Evolutionary conservation across 2,329 filamentous ascomycete species (phyloP).

Genomic region (Cladosporium sp.): DNA sequence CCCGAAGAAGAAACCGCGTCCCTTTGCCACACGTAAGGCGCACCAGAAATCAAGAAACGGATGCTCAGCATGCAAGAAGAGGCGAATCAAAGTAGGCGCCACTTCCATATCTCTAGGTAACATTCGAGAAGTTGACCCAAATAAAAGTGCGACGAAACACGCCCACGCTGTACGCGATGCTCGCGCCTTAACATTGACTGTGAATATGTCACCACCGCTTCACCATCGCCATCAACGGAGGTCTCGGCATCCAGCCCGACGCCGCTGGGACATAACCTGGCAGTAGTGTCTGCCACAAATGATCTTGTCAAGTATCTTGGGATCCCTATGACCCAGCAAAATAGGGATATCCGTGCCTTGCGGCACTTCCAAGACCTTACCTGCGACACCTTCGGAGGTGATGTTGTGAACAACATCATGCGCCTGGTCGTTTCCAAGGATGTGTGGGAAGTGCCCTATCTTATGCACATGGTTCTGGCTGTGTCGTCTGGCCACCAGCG

Average conservation of each 20-base stretch:
- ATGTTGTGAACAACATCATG: constrained; percentile 20
- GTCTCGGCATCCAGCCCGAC: background rate
- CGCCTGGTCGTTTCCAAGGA: constrained; percentile 20
- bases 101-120: background rate
- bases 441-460: constrained; percentile 24
- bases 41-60: constrained; percentile 22
- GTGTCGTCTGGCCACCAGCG: constrained; percentile 22
- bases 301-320: constrained; percentile 19
- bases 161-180: constrained; percentile 22
- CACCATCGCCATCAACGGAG: background rate
- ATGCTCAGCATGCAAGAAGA: constrained; percentile 22
- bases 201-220: constrained; percentile 5
- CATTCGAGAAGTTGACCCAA: background rate
- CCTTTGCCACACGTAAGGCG: constrained; percentile 8
- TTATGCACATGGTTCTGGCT: constrained; percentile 29
- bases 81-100: constrained; percentile 21
- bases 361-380: constrained; percentile 26
- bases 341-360: constrained; percentile 18
- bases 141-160: constrained; percentile 21
- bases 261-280: constrained; percentile 17
- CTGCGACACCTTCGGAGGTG: constrained; percentile 22
- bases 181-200: constrained; percentile 13
- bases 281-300: constrained; percentile 17
- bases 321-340: background rate
- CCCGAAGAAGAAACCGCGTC: constrained; percentile 1